Evolutionary conservation across 129 eudicot species (phyloP).

Genomic region (Arctium lappa): DNA sequence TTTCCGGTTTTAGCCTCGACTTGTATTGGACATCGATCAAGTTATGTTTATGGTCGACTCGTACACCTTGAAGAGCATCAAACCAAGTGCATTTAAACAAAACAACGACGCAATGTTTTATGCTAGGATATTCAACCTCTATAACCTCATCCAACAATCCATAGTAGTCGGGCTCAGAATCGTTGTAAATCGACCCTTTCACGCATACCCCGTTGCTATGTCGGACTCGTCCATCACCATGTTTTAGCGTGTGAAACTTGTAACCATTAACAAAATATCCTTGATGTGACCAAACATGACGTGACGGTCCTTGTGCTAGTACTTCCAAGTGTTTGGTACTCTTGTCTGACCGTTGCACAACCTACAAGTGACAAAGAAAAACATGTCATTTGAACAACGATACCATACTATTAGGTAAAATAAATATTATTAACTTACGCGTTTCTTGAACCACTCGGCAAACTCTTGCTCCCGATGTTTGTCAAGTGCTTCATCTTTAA

Average conservation of each 20-base stretch:
- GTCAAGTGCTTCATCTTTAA: background rate
- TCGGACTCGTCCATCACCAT: background rate
- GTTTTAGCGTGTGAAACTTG: background rate
- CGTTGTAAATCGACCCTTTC: background rate
- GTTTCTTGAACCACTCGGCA: background rate
- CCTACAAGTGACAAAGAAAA: background rate
- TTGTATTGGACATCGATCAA: background rate
- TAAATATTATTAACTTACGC: background rate
- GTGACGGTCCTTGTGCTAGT: conserved; percentile 5
- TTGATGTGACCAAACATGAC: background rate
- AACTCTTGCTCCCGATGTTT: background rate
- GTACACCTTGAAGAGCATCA: background rate
- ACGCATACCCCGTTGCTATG: background rate
- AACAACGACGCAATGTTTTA: background rate
- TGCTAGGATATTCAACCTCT: background rate
- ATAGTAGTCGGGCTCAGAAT: background rate
- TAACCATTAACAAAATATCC: conserved; percentile 12
- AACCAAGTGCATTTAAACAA: conserved; percentile 5
- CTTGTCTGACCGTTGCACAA: background rate
- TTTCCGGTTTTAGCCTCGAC: background rate
- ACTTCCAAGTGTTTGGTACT: background rate
- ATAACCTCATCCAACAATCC: conserved; percentile 7
- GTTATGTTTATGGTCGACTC: background rate
- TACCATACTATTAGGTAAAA: background rate
- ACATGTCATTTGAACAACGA: background rate